Evolutionary conservation across 2,329 filamentous ascomycete species (phyloP), one percentile per base, ranked within the genome.

Genomic region (Fusarium protoensiforme): DNA sequence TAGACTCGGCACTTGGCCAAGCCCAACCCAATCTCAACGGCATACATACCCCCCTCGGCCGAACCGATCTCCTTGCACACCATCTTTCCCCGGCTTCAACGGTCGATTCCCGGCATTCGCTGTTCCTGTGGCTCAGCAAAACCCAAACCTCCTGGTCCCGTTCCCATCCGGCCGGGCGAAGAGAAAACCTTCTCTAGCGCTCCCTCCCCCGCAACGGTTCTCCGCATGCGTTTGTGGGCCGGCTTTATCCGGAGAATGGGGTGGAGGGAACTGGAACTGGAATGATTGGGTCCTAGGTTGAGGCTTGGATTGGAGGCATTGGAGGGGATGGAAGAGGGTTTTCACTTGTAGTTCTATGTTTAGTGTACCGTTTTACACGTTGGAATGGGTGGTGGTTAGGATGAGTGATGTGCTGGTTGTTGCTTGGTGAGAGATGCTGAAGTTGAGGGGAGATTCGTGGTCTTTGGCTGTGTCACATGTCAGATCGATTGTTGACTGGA

Each of bases 91-190:
- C 29, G 31, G 57, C 48, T 43, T 39, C 31, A 36, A 54, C 61
- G 64, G 68, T 29, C 64, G 39, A 68, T 18, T 13, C 6, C 64
- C 71, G 71, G 71, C 61, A 69, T 73, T 73, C 71, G 71, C 71
- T 60, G 43, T 63, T 54, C 53, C 68, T 64, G 64, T 54, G 56
- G 60, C 67, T 57, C 56, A 57, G 61, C 53, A 10, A 10, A 29
- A 29, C 16, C 39, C 57, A 10, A 31, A 20, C 27, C 22, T 24
- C 48, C n/a, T n/a, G n/a, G n/a, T n/a, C n/a, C 59, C 27, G 71
- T 69, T 66, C 61, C 64, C 71, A 48, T 72, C 71, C 64, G 71
- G 39, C 61, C 61, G 33, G 57, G 8, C 18, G 22, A 46, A 51
- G 27, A 51, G 18, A 31, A 51, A 51, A 51, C 46, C 46, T 31